A percentile compares a stretch with the other conserved stretches of the same genome.
Conservation (phyloP, 148 eudicot species). For the Heliosperma pusillum region DNA sequence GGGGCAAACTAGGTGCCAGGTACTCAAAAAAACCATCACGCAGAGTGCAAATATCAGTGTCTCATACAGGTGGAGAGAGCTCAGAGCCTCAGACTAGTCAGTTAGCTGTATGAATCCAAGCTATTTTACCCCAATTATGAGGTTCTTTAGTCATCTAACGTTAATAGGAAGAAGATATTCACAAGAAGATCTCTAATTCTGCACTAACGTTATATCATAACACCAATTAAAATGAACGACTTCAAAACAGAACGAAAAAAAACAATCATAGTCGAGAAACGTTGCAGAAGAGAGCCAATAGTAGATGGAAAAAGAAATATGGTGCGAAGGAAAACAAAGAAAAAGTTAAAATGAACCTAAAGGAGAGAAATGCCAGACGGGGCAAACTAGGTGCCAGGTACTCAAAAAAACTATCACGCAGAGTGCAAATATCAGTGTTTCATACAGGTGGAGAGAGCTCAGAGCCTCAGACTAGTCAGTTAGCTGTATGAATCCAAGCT, state of each 20-base stretch:
- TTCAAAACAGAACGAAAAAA: neutral
- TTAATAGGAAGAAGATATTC: neutral
- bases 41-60: neutral
- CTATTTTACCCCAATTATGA: neutral
- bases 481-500: neutral
- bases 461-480: neutral
- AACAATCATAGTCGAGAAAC: neutral
- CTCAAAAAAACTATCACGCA: neutral
- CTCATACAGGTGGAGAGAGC: neutral
- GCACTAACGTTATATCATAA: neutral
- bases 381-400: neutral
- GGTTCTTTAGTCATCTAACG: neutral
- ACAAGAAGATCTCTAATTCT: neutral
- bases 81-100: neutral
- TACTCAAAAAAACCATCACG: neutral
- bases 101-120: neutral
- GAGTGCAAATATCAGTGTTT: neutral
- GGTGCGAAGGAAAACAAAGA: neutral
- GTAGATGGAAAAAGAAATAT: neutral
- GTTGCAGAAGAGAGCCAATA: neutral
- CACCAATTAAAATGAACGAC: too few species aligned
- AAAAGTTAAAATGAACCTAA: neutral
- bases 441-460: neutral
- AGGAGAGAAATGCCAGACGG: neutral
- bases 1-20: neutral